Conservation (phyloP, 108 stramenopile genomes). For the Aurantiochytrium sp. region DNA sequence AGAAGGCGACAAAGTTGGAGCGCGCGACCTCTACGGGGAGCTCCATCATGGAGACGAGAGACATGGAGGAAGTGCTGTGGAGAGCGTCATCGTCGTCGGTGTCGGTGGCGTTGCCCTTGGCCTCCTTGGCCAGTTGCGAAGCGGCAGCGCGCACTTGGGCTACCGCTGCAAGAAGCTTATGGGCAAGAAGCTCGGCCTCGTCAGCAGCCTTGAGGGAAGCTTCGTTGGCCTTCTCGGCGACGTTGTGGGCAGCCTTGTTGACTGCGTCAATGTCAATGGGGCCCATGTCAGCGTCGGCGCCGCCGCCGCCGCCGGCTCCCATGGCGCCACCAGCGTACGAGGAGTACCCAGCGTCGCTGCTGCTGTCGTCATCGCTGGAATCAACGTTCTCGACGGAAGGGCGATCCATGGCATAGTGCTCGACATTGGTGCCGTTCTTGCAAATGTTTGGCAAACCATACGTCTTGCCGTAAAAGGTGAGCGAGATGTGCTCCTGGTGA, state of each 20-base stretch:
- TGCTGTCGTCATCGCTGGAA: no score
- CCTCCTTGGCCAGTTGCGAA: not conserved
- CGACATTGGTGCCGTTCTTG: not conserved
- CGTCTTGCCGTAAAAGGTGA: not conserved
- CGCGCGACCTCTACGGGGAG: not conserved
- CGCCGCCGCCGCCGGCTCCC: not conserved
- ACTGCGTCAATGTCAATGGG: not conserved
- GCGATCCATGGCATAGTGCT: no score
- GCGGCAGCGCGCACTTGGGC: not conserved
- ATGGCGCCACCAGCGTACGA: no score
- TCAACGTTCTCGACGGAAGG: no score
- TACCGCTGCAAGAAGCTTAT: not conserved
- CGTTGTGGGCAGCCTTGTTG: not conserved
- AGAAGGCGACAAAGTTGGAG: not conserved
- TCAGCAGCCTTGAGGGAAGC: not conserved
- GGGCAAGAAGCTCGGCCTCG: not conserved
- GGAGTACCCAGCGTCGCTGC: no score
- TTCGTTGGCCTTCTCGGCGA: not conserved
- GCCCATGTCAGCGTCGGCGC: not conserved
- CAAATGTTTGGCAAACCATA: not conserved
- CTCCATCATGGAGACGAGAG: not conserved
- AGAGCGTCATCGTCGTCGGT: not conserved
- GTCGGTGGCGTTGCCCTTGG: not conserved
- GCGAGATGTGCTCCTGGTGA: not conserved
- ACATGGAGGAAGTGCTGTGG: not conserved